Conservation (phyloP, 805 yeast species). For the Scheffersomyces spartinae region DNA sequence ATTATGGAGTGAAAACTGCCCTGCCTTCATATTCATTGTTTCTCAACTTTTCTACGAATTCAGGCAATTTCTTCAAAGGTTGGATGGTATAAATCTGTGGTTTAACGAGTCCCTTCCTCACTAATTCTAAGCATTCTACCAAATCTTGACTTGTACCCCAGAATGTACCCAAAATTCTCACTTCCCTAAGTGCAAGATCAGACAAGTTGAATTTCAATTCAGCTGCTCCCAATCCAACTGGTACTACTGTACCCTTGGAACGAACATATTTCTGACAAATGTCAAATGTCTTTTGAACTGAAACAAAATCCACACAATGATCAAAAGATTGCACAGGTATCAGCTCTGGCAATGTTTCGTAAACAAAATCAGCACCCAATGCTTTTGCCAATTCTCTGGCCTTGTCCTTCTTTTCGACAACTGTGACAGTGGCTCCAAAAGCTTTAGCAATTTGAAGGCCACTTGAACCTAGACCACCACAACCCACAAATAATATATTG, state of each 20-base stretch:
- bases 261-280: slow-evolving; percentile 19
- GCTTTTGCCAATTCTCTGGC: slow-evolving; percentile 14
- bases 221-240: slow-evolving; percentile 31
- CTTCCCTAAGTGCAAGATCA: slow-evolving; percentile 30
- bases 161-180: slow-evolving; percentile 25
- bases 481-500: slow-evolving; percentile 16
- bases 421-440: slow-evolving; percentile 8
- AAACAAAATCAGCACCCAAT: slow-evolving; percentile 32
- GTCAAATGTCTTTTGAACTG: slow-evolving; percentile 9
- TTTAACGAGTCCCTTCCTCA: slow-evolving; percentile 23
- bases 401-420: slow-evolving; percentile 14
- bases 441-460: slow-evolving; percentile 16
- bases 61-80: no score
- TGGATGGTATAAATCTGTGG: no score
- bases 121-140: slow-evolving; percentile 30
- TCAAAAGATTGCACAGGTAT: slow-evolving; percentile 23
- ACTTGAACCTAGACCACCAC: slow-evolving; percentile 21
- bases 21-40: no score
- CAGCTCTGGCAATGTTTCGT: slow-evolving; percentile 15
- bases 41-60: no score
- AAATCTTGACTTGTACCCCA: slow-evolving; percentile 37
- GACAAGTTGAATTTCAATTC: slow-evolving; percentile 19
- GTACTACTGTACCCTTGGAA: slow-evolving; percentile 24
- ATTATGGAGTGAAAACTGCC: no score
- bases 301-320: slow-evolving; percentile 13